Conservation (phyloP, 2,329 filamentous ascomycete species). For the Domatiomyces globalis region DNA sequence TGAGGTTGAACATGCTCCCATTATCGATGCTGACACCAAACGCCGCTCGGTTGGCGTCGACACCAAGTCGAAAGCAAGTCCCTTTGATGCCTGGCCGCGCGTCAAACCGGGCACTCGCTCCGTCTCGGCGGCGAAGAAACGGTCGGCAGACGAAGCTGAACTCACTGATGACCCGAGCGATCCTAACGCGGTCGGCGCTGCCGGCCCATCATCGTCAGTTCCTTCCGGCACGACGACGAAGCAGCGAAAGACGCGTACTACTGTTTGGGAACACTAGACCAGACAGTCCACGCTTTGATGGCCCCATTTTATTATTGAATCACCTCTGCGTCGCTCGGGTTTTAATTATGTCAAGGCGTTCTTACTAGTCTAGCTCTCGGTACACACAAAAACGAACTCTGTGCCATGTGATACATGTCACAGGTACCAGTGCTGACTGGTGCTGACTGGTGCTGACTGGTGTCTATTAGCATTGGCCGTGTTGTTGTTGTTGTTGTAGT, state of each 20-base stretch:
- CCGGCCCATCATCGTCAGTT: not conserved
- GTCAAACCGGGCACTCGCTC: conserved; percentile 10
- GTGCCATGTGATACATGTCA: too few species aligned
- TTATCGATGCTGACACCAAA: not conserved
- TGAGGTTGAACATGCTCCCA: not conserved
- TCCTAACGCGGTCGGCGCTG: too few species aligned
- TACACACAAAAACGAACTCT: too few species aligned
- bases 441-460: too few species aligned
- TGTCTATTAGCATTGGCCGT: too few species aligned
- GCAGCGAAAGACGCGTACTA: not conserved
- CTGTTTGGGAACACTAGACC: not conserved
- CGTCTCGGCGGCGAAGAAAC: conserved; percentile 10
- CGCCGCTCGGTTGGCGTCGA: not conserved
- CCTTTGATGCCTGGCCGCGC: conserved; percentile 18
- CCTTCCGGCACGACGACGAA: not conserved
- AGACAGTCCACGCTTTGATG: too few species aligned
- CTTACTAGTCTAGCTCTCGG: too few species aligned
- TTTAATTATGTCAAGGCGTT: too few species aligned
- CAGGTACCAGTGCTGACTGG: too few species aligned
- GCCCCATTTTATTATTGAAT: too few species aligned
- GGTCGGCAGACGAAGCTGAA: conserved; percentile 9
- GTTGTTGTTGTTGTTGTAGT: too few species aligned
- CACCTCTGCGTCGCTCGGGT: too few species aligned
- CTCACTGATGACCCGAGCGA: not conserved
- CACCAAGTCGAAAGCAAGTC: conserved; percentile 10